A percentile compares a stretch with the other conserved stretches of the same genome.
These are phyloP conservation scores for Strobilomyces confusus DNA, from an alignment of 768 basidiomycete species.

Conservation along the genomic window DNA sequence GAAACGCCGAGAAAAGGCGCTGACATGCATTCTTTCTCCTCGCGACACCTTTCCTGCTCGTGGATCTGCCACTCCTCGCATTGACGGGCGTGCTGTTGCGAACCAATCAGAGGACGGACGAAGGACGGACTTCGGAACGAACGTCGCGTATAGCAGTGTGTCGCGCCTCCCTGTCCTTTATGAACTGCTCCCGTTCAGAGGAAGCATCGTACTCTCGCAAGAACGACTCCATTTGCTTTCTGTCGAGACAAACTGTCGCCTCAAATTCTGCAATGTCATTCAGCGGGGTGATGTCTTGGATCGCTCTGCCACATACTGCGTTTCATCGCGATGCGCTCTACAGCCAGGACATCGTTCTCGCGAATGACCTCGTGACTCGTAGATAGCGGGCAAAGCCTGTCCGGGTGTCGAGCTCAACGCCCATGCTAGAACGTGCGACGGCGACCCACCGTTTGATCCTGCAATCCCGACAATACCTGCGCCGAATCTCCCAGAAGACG, in stretches of 20 bases:
- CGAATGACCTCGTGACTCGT: neutral
- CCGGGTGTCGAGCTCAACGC: neutral
- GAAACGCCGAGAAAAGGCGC: too few species aligned
- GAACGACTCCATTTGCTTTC: conserved; percentile 1
- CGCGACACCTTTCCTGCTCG: neutral
- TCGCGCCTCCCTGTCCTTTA: neutral
- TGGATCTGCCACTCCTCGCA: neutral
- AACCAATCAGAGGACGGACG: neutral
- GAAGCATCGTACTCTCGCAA: neutral
- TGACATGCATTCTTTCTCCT: neutral
- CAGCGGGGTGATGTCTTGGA: neutral
- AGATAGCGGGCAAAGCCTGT: neutral
- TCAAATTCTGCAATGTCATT: neutral
- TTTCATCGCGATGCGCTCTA: neutral
- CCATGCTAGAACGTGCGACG: neutral
- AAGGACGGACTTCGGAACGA: neutral
- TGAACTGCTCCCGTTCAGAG: neutral
- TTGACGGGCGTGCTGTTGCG: conserved; percentile 1
- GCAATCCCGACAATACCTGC: conserved; percentile 8
- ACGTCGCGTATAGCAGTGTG: neutral
- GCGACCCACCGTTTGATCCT: conserved; percentile 1
- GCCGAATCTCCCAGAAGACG: neutral
- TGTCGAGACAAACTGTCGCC: neutral
- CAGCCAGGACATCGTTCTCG: neutral
- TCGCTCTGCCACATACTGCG: neutral